phyloP scores from a whole-genome alignment of 176 grass and related monocot species.

The Phyllostachys edulis region DNA sequence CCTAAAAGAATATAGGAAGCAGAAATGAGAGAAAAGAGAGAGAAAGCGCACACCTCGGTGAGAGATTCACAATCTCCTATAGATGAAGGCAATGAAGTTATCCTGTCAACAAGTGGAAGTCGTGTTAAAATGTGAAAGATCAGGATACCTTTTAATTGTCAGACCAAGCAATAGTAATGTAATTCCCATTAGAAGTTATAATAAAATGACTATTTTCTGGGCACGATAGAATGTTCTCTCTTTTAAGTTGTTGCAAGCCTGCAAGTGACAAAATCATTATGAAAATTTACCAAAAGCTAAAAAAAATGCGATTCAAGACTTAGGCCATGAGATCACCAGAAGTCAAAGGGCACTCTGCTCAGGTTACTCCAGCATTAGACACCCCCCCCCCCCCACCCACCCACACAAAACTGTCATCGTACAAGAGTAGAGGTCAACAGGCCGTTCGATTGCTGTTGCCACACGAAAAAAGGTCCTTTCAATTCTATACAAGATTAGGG shows the following conservation, averaged over 20 bases:
- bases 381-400: too few relatives aligned
- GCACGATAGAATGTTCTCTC: neutral
- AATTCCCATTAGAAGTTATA: neutral
- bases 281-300: neutral
- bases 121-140: slow-evolving; percentile 1
- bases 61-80: slow-evolving; percentile 82
- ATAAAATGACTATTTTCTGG: neutral
- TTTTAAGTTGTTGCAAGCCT: neutral
- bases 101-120: slow-evolving; percentile 54
- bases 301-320: neutral
- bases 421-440: neutral
- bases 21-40: neutral
- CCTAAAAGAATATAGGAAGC: slow-evolving; percentile 10
- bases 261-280: neutral
- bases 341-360: neutral
- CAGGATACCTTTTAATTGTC: neutral
- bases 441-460: neutral
- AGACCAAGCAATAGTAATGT: slow-evolving; percentile 21
- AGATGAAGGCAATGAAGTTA: slow-evolving; percentile 69
- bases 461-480: neutral
- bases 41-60: slow-evolving; percentile 50
- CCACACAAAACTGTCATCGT: neutral
- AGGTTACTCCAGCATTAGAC: neutral
- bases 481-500: neutral
- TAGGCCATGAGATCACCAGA: neutral